Percentiles rank a stretch among this genome's conserved stretches.
These are phyloP conservation scores for Chlorella sp. DNA, from an alignment of 139 green algal genomes.

Conservation along the genomic window DNA sequence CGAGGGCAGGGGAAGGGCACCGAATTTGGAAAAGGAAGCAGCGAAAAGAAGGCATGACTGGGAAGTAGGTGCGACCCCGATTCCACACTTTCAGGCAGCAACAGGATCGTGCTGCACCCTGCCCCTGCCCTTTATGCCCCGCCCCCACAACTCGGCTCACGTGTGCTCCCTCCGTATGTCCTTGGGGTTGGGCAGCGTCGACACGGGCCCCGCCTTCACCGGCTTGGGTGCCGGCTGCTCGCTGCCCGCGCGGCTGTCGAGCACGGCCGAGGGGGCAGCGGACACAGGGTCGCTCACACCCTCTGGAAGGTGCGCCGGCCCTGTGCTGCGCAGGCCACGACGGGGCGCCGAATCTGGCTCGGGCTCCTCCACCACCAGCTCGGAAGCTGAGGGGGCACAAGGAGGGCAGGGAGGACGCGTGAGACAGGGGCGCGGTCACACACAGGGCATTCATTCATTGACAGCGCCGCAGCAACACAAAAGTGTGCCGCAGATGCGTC, in stretches of 20 bases:
- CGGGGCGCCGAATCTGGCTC: neutral
- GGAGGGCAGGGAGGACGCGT: neutral
- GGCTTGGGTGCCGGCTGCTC: neutral
- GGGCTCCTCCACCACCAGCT: neutral
- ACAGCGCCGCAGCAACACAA: too few relatives aligned
- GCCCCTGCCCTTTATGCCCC: neutral
- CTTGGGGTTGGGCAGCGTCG: constrained; percentile 27
- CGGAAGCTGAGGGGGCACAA: neutral
- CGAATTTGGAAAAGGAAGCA: neutral
- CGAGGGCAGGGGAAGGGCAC: neutral
- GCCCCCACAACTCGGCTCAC: neutral
- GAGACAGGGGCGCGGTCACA: neutral
- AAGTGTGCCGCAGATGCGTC: too few relatives aligned
- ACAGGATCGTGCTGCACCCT: neutral
- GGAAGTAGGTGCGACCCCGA: too few relatives aligned
- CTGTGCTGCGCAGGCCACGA: constrained; percentile 21
- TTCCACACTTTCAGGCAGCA: too few relatives aligned
- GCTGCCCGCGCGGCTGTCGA: constrained; percentile 3
- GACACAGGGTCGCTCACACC: neutral
- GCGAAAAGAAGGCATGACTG: too few relatives aligned
- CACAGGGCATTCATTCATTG: too few relatives aligned
- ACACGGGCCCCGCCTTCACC: neutral
- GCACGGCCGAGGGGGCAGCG: neutral
- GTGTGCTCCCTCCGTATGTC: constrained; percentile 21
- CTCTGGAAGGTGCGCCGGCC: neutral